Percentiles rank a stretch among this genome's conserved stretches.
These are phyloP conservation scores for Phyllosticta capitalensis DNA, from an alignment of 2,329 filamentous ascomycete genomes.

Conservation along the genomic window DNA sequence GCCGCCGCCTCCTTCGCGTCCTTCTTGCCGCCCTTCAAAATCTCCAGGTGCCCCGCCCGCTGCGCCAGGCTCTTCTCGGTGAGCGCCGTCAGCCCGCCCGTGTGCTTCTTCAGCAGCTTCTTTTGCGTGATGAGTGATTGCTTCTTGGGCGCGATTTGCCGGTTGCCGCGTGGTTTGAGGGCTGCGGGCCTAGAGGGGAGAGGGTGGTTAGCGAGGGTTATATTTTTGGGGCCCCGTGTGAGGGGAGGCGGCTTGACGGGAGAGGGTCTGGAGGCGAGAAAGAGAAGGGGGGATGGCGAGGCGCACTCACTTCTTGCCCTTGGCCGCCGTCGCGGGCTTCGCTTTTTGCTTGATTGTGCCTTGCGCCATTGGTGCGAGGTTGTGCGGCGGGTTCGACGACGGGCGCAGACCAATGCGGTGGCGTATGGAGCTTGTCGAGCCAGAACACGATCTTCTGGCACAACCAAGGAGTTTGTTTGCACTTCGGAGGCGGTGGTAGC, in stretches of 20 bases:
- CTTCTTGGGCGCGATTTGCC: slow-evolving; percentile 60
- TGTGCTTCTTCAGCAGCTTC: slow-evolving; percentile 58
- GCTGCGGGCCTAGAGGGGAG: slow-evolving; percentile 19
- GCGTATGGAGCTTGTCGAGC: too few relatives aligned
- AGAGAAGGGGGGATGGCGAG: slow-evolving; percentile 11
- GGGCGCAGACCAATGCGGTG: too few relatives aligned
- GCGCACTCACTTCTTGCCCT: slow-evolving; percentile 1
- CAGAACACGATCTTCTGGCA: too few relatives aligned
- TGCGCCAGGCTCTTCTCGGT: slow-evolving; percentile 60
- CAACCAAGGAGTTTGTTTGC: too few relatives aligned
- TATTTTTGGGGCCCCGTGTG: slow-evolving; percentile 15
- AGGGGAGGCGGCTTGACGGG: slow-evolving; percentile 9
- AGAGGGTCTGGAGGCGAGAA: background rate
- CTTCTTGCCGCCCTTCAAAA: slow-evolving; percentile 58
- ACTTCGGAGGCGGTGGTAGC: background rate
- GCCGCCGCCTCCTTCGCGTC: slow-evolving; percentile 18
- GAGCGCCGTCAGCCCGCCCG: slow-evolving; percentile 51
- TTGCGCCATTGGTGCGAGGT: slow-evolving; percentile 35
- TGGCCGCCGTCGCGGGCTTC: slow-evolving; percentile 8
- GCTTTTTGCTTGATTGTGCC: slow-evolving; percentile 39
- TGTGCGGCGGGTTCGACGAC: too few relatives aligned
- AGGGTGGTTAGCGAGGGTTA: slow-evolving; percentile 14
- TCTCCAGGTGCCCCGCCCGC: slow-evolving; percentile 60
- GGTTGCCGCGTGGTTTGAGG: slow-evolving; percentile 48
- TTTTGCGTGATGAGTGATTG: slow-evolving; percentile 48